Percentiles rank a stretch among this genome's conserved stretches.
phyloP scores from a whole-genome alignment of 495 filamentous ascomycete species.

The Xanthoparmelia taractica region DNA sequence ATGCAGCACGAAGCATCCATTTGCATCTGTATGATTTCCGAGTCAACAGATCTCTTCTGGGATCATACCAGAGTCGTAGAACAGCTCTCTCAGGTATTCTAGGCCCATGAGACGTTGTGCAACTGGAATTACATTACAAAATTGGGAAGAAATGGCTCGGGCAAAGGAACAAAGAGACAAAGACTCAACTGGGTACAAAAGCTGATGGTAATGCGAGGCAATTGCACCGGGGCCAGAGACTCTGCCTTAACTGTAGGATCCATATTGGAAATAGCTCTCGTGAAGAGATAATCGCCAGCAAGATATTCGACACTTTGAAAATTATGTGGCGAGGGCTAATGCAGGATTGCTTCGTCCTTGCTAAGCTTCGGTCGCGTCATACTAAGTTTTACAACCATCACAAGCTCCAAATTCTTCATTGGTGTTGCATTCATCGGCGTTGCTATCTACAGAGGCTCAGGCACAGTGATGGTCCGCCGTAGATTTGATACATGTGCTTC shows the following conservation, averaged over 20 bases:
- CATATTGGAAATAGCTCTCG: background rate
- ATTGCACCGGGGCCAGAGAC: conserved; percentile 29
- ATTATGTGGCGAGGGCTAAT: background rate
- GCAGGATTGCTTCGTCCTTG: background rate
- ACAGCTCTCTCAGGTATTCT: background rate
- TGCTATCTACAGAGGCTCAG: conserved; percentile 16
- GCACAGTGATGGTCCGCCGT: conserved; percentile 1
- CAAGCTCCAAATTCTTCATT: background rate
- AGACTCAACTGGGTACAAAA: conserved; percentile 54
- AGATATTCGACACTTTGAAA: background rate
- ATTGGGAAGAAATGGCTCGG: background rate
- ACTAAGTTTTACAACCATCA: background rate
- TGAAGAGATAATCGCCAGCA: background rate
- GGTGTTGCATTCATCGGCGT: background rate
- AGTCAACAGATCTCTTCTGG: background rate
- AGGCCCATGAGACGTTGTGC: background rate
- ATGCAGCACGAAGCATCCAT: conserved; percentile 85
- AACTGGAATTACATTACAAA: background rate
- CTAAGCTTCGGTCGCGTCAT: conserved; percentile 8
- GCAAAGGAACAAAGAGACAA: too few relatives aligned
- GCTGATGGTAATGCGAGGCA: conserved; percentile 63
- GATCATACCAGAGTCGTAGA: background rate
- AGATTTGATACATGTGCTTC: conserved; percentile 12
- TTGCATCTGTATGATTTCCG: conserved; percentile 48
- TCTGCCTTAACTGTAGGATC: background rate